These are phyloP conservation scores for Rhododendron vialii DNA, from an alignment of 148 eudicot species.

Conservation along the genomic window DNA sequence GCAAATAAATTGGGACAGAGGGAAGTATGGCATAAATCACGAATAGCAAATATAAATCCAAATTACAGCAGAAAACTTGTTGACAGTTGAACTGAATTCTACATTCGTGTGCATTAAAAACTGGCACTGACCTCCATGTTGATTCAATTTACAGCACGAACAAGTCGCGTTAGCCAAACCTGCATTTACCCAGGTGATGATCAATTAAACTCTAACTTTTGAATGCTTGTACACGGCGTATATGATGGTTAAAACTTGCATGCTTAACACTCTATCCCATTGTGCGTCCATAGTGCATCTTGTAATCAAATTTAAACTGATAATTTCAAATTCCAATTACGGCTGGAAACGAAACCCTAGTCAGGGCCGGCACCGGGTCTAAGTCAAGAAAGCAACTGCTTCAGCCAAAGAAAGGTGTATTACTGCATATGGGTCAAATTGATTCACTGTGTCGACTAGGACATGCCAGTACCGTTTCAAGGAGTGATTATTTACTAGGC, in stretches of 20 bases:
- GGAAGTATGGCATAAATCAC: background rate
- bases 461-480: background rate
- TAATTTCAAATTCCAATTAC: background rate
- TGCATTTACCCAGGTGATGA: background rate
- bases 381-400: background rate
- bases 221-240: background rate
- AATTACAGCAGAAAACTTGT: background rate
- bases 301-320: background rate
- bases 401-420: background rate
- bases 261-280: background rate
- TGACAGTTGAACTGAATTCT: background rate
- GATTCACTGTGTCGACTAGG: background rate
- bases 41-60: background rate
- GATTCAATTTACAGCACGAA: background rate
- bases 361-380: background rate
- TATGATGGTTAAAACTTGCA: background rate
- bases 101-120: background rate
- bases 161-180: background rate
- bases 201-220: background rate
- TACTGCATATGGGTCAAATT: background rate
- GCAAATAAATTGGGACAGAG: too few species aligned
- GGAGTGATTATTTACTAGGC: background rate
- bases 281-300: background rate
- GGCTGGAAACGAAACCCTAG: background rate
- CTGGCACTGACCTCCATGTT: conserved; percentile 18